Conservation (phyloP, 352 stramenopile species). For the Phytophthora cactorum region DNA sequence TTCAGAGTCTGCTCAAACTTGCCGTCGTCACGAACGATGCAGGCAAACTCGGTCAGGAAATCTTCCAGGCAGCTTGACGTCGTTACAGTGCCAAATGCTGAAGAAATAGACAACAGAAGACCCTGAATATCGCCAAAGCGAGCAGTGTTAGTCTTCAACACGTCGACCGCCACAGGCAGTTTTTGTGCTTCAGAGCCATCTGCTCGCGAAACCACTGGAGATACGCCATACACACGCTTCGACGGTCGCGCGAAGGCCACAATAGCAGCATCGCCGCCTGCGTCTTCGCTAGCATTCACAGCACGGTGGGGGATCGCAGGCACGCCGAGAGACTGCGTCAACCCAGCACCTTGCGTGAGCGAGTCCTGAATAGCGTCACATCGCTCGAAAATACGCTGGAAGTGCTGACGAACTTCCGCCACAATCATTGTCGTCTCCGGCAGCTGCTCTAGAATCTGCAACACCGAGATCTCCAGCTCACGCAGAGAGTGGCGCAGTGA, state of each 20-base stretch:
- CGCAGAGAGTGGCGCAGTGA: conserved; percentile 58
- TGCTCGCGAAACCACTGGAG: conserved; percentile 40
- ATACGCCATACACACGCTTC: conserved; percentile 73
- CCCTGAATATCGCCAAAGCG: conserved; percentile 44
- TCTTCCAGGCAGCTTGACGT: conserved; percentile 44
- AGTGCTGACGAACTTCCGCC: conserved; percentile 25
- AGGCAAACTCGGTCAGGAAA: conserved; percentile 33
- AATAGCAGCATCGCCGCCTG: conserved; percentile 49
- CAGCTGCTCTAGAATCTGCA: conserved; percentile 52
- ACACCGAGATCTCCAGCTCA: conserved; percentile 71
- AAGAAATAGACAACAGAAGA: conserved; percentile 33
- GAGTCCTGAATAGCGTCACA: conserved; percentile 40
- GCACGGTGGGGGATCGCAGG: conserved; percentile 60
- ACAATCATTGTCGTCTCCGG: conserved; percentile 27
- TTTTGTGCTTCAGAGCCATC: conserved; percentile 5
- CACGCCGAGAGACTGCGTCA: conserved; percentile 53
- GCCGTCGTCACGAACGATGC: conserved; percentile 37
- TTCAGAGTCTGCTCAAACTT: conserved; percentile 47
- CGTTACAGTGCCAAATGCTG: conserved; percentile 36
- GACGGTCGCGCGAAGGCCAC: conserved; percentile 62
- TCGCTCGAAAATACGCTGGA: conserved; percentile 42
- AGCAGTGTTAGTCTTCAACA: conserved; percentile 41
- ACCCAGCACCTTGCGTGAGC: conserved; percentile 30
- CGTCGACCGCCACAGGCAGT: conserved; percentile 37
- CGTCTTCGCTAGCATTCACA: conserved; percentile 54